Conservation (phyloP, 805 yeast species). For the Dipodascus geniculatus region DNA sequence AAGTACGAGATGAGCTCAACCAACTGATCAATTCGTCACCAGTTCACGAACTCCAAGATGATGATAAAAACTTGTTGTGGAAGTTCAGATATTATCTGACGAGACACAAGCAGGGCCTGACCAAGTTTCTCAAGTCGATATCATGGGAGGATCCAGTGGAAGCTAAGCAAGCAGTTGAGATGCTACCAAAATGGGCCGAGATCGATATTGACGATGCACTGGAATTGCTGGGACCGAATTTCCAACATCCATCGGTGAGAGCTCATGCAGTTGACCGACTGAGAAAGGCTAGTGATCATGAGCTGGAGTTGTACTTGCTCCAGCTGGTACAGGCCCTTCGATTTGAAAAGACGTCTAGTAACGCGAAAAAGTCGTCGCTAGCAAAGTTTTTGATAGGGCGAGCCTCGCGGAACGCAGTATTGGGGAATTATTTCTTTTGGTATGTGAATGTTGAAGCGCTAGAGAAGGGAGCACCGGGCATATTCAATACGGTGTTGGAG, state of each 20-base stretch:
- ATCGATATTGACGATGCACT: constrained; percentile 77
- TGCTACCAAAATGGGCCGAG: constrained; percentile 59
- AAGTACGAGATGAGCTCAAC: constrained; percentile 60
- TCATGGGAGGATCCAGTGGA: constrained; percentile 82
- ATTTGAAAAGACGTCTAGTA: constrained; percentile 38
- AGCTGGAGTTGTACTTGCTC: constrained; percentile 66
- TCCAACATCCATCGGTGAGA: constrained; percentile 61
- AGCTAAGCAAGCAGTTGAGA: constrained; percentile 62
- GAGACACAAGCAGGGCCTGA: constrained; percentile 54
- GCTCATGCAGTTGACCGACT: constrained; percentile 82
- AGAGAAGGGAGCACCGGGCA: constrained; percentile 36
- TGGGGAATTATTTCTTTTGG: constrained; percentile 88
- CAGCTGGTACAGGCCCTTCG: constrained; percentile 88
- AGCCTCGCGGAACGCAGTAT: constrained; percentile 47
- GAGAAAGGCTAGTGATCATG: constrained; percentile 65
- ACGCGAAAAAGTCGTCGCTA: constrained; percentile 16
- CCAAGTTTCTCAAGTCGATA: constrained; percentile 77
- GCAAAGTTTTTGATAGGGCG: constrained; percentile 61
- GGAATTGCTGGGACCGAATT: constrained; percentile 72
- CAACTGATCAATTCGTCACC: constrained; percentile 68
- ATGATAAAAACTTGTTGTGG: constrained; percentile 84
- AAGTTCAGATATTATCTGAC: constrained; percentile 73
- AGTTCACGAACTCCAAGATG: constrained; percentile 65
- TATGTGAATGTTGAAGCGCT: constrained; percentile 78
- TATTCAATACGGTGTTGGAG: constrained; percentile 35